phyloP scores from a whole-genome alignment of 345 rosid species.

The Mallotus nudiflorus region DNA sequence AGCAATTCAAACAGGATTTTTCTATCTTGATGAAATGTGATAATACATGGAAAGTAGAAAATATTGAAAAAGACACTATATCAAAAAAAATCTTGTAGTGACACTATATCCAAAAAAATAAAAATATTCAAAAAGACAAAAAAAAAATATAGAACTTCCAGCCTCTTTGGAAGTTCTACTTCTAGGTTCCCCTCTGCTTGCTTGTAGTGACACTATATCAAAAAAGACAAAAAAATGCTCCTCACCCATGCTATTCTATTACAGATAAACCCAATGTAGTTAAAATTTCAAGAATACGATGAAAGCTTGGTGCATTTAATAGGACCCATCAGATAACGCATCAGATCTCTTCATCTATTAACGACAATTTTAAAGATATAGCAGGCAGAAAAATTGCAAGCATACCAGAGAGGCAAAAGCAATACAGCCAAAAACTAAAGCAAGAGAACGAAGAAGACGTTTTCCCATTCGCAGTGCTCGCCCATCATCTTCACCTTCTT shows the following conservation, averaged over 20 bases:
- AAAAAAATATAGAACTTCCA: no score
- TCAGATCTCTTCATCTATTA: background rate
- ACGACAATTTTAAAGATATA: background rate
- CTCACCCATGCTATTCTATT: background rate
- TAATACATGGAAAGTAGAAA: background rate
- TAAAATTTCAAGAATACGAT: background rate
- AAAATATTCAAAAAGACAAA: no score
- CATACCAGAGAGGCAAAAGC: slow-evolving; percentile 86
- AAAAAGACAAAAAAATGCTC: no score
- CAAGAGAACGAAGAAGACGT: slow-evolving; percentile 84
- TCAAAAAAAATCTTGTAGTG: no score
- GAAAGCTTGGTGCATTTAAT: background rate
- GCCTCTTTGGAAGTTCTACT: background rate
- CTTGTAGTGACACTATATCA: background rate
- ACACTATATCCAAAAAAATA: no score
- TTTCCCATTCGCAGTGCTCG: slow-evolving; percentile 78
- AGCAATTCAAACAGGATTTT: background rate
- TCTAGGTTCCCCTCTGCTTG: background rate
- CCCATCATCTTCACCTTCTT: slow-evolving; percentile 84
- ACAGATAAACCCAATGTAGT: background rate
- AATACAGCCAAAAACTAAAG: slow-evolving; percentile 77
- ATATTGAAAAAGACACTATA: no score
- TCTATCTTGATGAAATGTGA: background rate
- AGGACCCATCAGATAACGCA: background rate
- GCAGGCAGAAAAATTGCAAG: background rate